These are phyloP conservation scores for Trichoderma koningii DNA, from an alignment of 2,329 filamentous ascomycete genomes.

Conservation along the genomic window DNA sequence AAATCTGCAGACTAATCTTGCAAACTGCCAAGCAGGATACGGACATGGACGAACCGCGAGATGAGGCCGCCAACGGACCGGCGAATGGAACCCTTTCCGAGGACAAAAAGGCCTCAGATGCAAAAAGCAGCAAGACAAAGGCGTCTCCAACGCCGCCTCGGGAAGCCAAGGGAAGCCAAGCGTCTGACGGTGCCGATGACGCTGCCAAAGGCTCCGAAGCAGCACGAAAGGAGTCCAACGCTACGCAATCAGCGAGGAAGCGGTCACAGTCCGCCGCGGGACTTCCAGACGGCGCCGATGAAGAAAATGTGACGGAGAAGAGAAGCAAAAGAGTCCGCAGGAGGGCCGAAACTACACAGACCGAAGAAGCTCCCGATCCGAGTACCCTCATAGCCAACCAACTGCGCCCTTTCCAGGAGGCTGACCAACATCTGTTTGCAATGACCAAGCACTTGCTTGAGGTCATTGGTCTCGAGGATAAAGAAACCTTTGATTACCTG, in stretches of 20 bases:
- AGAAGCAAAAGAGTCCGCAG: constrained; percentile 67
- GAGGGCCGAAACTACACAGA: constrained; percentile 51
- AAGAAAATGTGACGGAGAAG: constrained; percentile 61
- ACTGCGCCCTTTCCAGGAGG: constrained; percentile 58
- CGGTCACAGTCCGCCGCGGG: constrained; percentile 65
- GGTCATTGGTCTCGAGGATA: constrained; percentile 56
- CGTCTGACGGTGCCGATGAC: constrained; percentile 32
- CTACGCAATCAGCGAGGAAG: constrained; percentile 54
- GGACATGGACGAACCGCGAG: constrained; percentile 32
- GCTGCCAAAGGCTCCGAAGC: constrained; percentile 36
- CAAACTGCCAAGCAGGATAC: constrained; percentile 34
- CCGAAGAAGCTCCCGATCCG: constrained; percentile 56
- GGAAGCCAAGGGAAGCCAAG: constrained; percentile 33
- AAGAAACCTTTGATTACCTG: constrained; percentile 48
- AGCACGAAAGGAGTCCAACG: constrained; percentile 41
- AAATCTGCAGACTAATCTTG: constrained; percentile 37
- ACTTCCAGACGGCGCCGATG: constrained; percentile 56
- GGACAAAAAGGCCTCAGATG: not conserved
- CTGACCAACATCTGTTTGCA: constrained; percentile 58
- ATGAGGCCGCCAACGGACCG: constrained; percentile 28
- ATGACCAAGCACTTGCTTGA: constrained; percentile 58
- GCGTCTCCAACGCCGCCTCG: constrained; percentile 4
- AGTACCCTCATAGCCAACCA: constrained; percentile 56
- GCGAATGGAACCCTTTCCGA: constrained; percentile 22
- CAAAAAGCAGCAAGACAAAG: constrained; percentile 25